Conservation (phyloP, 208 protist species). For the Crithidia thermophila region DNA sequence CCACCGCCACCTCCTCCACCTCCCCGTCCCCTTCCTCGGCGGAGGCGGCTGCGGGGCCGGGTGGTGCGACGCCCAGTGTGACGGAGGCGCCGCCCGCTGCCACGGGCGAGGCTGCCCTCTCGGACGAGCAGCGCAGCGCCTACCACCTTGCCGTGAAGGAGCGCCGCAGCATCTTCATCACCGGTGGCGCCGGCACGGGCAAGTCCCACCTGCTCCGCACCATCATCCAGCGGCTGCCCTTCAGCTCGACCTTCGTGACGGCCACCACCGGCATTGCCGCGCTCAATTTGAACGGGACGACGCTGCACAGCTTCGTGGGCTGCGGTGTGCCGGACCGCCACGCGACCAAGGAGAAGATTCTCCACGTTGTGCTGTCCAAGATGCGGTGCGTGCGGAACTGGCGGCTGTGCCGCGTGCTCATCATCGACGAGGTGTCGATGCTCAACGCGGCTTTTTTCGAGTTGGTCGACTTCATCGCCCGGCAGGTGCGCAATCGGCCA, state of each 20-base stretch:
- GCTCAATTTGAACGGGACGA: constrained; percentile 84
- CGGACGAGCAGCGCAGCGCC: constrained; percentile 61
- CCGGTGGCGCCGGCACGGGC: constrained; percentile 88
- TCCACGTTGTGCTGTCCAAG: constrained; percentile 30
- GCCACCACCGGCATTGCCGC: constrained; percentile 89
- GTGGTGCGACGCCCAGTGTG: too few species aligned
- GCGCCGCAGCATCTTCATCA: constrained; percentile 76
- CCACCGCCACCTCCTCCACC: neutral
- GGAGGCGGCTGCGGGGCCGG: too few species aligned
- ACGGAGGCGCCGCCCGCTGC: neutral
- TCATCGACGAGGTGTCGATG: constrained; percentile 95
- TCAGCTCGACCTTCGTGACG: constrained; percentile 68
- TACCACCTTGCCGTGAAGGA: constrained; percentile 50
- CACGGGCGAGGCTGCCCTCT: constrained; percentile 29
- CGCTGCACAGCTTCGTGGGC: constrained; percentile 87
- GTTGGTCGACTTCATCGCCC: constrained; percentile 76
- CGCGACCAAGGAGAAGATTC: constrained; percentile 30
- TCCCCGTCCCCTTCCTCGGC: too few species aligned
- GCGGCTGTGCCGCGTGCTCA: constrained; percentile 64
- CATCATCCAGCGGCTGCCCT: constrained; percentile 63
- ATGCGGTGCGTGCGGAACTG: constrained; percentile 44
- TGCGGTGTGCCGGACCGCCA: constrained; percentile 57
- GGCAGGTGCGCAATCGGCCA: constrained; percentile 51
- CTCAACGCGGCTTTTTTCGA: constrained; percentile 82
- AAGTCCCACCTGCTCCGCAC: constrained; percentile 85